These are phyloP conservation scores for Coprinopsis cinerea DNA, from an alignment of 768 basidiomycete species.

Conservation along the genomic window DNA sequence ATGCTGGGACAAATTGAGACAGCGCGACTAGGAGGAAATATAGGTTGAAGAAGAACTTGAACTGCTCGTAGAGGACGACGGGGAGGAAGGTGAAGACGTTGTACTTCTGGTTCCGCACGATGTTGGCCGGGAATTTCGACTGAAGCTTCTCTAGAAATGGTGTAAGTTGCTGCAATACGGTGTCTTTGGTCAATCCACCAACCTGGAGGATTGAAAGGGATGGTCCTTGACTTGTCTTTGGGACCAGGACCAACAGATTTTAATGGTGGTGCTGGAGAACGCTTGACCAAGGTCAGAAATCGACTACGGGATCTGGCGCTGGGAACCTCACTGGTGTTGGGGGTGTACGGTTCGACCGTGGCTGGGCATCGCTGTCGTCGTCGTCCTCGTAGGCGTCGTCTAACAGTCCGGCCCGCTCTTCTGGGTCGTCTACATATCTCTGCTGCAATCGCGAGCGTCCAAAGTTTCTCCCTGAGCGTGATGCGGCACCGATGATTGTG, in stretches of 20 bases:
- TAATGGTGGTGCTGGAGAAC: constrained; percentile 19
- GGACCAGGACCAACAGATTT: constrained; percentile 20
- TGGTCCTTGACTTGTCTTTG: constrained; percentile 71
- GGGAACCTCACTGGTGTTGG: constrained; percentile 16
- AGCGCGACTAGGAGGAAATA: constrained; percentile 97
- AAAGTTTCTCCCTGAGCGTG: constrained; percentile 21
- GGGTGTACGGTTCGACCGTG: constrained; percentile 7
- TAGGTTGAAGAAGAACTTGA: constrained; percentile 99
- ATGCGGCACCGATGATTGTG: constrained; percentile 22
- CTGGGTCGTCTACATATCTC: constrained; percentile 56
- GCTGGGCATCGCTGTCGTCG: constrained; percentile 24
- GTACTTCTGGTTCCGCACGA: constrained; percentile 97
- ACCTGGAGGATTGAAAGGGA: constrained; percentile 74
- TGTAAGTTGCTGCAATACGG: not conserved
- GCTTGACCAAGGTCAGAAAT: constrained; percentile 13
- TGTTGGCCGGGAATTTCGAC: constrained; percentile 75
- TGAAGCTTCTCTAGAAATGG: constrained; percentile 57
- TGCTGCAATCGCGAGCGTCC: constrained; percentile 45
- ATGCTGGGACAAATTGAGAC: constrained; percentile 91
- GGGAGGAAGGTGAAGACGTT: constrained; percentile 96
- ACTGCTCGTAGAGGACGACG: constrained; percentile 96
- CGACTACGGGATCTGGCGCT: not conserved
- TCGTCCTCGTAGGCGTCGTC: constrained; percentile 34
- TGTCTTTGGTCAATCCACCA: not conserved
- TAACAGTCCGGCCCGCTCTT: constrained; percentile 53